Conservation (phyloP, 2,329 filamentous ascomycete genomes). For the Diaporthe batatas region DNA sequence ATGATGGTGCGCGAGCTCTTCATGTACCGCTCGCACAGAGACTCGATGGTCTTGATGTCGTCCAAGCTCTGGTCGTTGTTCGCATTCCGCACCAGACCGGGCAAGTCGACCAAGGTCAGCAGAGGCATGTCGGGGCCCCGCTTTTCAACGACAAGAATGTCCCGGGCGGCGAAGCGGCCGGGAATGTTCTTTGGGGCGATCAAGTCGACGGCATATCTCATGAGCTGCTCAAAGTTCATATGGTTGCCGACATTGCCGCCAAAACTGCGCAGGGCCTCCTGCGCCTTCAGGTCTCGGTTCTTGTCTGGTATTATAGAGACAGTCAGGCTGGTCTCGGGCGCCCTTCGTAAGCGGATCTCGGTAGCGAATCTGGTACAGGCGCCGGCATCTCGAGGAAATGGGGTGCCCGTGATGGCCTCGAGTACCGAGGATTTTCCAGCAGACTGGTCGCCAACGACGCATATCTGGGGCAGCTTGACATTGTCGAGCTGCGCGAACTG, state of each 20-base stretch:
- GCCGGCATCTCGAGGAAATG: constrained; percentile 70
- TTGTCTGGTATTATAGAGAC: constrained; percentile 70
- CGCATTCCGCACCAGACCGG: constrained; percentile 68
- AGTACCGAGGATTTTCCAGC: constrained; percentile 75
- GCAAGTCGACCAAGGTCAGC: constrained; percentile 72
- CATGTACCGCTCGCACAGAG: constrained; percentile 67
- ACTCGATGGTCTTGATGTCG: constrained; percentile 66
- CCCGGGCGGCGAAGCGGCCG: constrained; percentile 64
- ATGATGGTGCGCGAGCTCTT: constrained; percentile 68
- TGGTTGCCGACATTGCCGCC: constrained; percentile 60
- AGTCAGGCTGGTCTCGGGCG: constrained; percentile 59
- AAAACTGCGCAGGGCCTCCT: constrained; percentile 61
- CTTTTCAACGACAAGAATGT: constrained; percentile 71
- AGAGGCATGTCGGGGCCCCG: constrained; percentile 70
- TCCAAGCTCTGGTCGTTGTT: constrained; percentile 65
- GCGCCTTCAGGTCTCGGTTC: constrained; percentile 59
- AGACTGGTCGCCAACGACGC: constrained; percentile 75
- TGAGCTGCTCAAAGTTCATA: constrained; percentile 63
- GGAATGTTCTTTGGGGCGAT: constrained; percentile 65
- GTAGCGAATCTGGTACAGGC: constrained; percentile 74
- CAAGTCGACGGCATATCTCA: constrained; percentile 63
- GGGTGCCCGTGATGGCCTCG: constrained; percentile 73
- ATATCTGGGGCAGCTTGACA: constrained; percentile 69
- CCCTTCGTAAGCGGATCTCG: constrained; percentile 67
- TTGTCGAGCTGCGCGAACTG: constrained; percentile 53